Conservation (phyloP, 495 filamentous ascomycete species). For the Lepidopterella palustris region DNA sequence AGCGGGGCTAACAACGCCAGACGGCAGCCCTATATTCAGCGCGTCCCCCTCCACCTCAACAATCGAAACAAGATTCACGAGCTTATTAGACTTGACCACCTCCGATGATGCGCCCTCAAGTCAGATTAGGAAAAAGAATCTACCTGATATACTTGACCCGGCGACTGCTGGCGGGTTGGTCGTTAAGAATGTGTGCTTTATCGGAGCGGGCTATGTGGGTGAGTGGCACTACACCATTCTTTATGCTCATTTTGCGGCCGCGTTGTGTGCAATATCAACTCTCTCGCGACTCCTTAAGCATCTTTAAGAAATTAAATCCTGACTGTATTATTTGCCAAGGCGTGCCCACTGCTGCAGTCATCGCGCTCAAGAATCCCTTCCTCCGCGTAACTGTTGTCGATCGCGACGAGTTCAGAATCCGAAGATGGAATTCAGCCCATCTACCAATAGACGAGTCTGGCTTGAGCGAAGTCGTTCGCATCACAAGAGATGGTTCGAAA, state of each 20-base stretch:
- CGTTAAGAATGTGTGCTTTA: slow-evolving; percentile 51
- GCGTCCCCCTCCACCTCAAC: slow-evolving; percentile 24
- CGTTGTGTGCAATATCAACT: too few species aligned
- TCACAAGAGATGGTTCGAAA: slow-evolving; percentile 50
- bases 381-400: slow-evolving; percentile 68
- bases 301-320: not conserved
- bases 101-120: not conserved
- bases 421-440: slow-evolving; percentile 63
- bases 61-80: slow-evolving; percentile 26
- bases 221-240: slow-evolving; percentile 28
- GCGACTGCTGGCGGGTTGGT: slow-evolving; percentile 25
- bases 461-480: slow-evolving; percentile 57
- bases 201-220: slow-evolving; percentile 63
- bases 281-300: slow-evolving; percentile 6
- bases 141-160: not conserved
- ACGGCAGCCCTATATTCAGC: slow-evolving; percentile 44
- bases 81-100: slow-evolving; percentile 9
- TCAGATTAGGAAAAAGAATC: not conserved
- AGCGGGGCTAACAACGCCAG: slow-evolving; percentile 50
- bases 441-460: slow-evolving; percentile 76
- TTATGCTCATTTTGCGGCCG: too few species aligned
- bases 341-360: slow-evolving; percentile 68
- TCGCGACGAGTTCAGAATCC: slow-evolving; percentile 56
- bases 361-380: slow-evolving; percentile 64
- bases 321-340: slow-evolving; percentile 39